These are phyloP conservation scores for Diplodia scrobiculata DNA, from an alignment of 2,329 filamentous ascomycete genomes.

Conservation along the genomic window DNA sequence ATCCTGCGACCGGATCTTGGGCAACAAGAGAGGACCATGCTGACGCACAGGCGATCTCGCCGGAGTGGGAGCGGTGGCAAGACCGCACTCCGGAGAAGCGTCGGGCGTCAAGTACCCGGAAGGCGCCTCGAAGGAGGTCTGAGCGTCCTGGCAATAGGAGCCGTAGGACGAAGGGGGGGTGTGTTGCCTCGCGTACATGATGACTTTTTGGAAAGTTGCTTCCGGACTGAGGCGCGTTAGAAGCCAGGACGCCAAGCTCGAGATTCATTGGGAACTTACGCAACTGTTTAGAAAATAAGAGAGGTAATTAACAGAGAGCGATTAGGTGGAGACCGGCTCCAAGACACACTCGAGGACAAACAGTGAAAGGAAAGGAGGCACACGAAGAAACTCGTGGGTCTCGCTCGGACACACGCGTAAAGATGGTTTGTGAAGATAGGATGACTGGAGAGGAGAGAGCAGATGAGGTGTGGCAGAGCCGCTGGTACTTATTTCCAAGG, in stretches of 20 bases:
- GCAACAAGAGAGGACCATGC: slow-evolving; percentile 76
- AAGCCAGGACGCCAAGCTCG: not conserved
- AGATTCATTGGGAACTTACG: slow-evolving; percentile 36
- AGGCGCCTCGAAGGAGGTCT: slow-evolving; percentile 62
- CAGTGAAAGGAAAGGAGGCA: slow-evolving; percentile 28
- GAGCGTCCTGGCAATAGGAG: slow-evolving; percentile 32
- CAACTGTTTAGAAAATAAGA: slow-evolving; percentile 34
- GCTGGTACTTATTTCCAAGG: slow-evolving; percentile 43
- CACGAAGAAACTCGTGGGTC: slow-evolving; percentile 44
- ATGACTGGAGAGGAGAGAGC: slow-evolving; percentile 38
- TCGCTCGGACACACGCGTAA: slow-evolving; percentile 26
- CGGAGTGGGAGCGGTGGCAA: slow-evolving; percentile 68
- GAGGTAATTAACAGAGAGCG: slow-evolving; percentile 43
- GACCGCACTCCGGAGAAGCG: slow-evolving; percentile 70
- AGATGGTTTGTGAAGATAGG: slow-evolving; percentile 26
- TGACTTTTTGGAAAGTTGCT: slow-evolving; percentile 39
- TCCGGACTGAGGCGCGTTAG: slow-evolving; percentile 41
- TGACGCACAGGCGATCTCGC: slow-evolving; percentile 72
- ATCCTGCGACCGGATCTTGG: slow-evolving; percentile 84
- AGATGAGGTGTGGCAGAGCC: slow-evolving; percentile 43
- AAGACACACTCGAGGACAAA: slow-evolving; percentile 39
- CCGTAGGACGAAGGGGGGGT: slow-evolving; percentile 46
- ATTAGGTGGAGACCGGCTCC: slow-evolving; percentile 53
- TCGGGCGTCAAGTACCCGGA: slow-evolving; percentile 60
- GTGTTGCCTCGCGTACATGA: slow-evolving; percentile 50